Conservation (phyloP, 345 rosid genomes). For the Diplotaxis tenuifolia region DNA sequence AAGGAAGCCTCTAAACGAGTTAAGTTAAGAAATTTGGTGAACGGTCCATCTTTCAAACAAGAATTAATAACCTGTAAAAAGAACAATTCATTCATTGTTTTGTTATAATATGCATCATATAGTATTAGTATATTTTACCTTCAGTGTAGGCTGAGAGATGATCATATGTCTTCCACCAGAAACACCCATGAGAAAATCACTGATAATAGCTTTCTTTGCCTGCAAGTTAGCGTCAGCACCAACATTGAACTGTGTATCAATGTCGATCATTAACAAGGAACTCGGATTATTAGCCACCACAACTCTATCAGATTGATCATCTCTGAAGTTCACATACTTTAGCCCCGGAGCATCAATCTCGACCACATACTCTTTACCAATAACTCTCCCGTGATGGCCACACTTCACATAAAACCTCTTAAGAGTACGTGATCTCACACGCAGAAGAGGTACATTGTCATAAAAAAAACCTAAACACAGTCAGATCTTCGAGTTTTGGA, state of each 20-base stretch:
- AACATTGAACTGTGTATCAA: too few relatives aligned
- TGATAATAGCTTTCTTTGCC: neutral
- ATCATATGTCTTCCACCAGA: slow-evolving; percentile 16
- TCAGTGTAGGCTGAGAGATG: neutral
- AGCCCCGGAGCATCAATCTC: slow-evolving; percentile 23
- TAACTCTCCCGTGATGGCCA: neutral
- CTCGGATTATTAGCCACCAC: neutral
- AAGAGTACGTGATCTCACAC: slow-evolving; percentile 15
- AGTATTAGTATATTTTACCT: too few relatives aligned
- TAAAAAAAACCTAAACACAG: neutral
- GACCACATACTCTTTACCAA: neutral
- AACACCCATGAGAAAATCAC: neutral
- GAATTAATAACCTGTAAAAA: neutral
- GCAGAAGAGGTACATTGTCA: neutral
- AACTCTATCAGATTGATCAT: neutral
- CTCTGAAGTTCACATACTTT: neutral
- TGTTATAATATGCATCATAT: too few relatives aligned
- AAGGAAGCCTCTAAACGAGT: neutral
- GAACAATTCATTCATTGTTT: too few relatives aligned
- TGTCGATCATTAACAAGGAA: too few relatives aligned
- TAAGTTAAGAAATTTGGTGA: neutral
- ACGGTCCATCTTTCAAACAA: neutral
- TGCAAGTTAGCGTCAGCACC: neutral
- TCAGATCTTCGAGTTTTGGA: slow-evolving; percentile 16
- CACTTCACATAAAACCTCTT: too few relatives aligned